These are phyloP conservation scores for Fusarium anguioides DNA, from an alignment of 2,329 filamentous ascomycete species.

Conservation along the genomic window DNA sequence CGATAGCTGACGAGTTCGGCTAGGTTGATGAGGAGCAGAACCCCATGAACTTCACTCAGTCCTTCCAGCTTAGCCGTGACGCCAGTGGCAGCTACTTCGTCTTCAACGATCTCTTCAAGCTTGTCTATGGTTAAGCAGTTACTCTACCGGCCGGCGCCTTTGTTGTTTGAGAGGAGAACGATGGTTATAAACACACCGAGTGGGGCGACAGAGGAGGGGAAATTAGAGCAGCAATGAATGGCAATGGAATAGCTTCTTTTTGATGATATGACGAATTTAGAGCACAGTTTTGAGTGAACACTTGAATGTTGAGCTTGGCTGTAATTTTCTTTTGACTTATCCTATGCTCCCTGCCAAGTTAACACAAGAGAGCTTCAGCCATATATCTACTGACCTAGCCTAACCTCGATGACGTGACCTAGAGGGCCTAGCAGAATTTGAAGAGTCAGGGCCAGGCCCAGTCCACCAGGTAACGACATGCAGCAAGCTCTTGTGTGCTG, in stretches of 20 bases:
- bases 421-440: neutral
- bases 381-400: slow-evolving; percentile 16
- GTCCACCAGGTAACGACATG: too few species aligned
- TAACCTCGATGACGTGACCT: slow-evolving; percentile 6
- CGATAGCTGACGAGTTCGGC: slow-evolving; percentile 11
- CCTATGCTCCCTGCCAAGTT: neutral
- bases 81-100: slow-evolving; percentile 79
- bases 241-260: slow-evolving; percentile 28
- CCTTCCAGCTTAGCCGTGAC: slow-evolving; percentile 85
- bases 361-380: neutral
- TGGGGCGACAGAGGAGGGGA: slow-evolving; percentile 34
- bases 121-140: slow-evolving; percentile 72
- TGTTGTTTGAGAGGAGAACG: slow-evolving; percentile 9
- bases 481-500: too few species aligned
- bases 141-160: slow-evolving; percentile 5
- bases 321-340: slow-evolving; percentile 8
- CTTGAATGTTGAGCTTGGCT: slow-evolving; percentile 11
- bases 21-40: slow-evolving; percentile 87
- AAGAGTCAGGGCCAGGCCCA: neutral
- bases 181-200: slow-evolving; percentile 24
- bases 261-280: slow-evolving; percentile 42
- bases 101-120: slow-evolving; percentile 94
- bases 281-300: slow-evolving; percentile 21
- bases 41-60: slow-evolving; percentile 91
- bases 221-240: slow-evolving; percentile 25